Evolutionary conservation across 202 grass and related monocot species (phyloP), one percentile per base, ranked within the genome.

Genomic region (Schoenoplectus triqueter): DNA sequence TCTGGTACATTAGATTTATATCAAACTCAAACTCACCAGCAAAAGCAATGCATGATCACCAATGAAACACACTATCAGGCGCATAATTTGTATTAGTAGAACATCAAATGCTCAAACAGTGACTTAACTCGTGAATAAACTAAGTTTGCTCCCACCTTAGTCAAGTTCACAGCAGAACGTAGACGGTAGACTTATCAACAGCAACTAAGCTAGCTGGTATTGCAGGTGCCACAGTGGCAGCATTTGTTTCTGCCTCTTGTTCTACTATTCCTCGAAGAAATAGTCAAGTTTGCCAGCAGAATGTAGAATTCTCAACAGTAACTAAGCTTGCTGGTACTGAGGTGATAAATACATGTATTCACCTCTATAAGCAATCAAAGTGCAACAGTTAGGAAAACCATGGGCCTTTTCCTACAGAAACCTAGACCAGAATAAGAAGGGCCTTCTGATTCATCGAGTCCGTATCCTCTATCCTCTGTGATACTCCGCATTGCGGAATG

Each of bases 221-320:
- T 66, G 8, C 31, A 22, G 64, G 19, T 66, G 18, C 11, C 22
- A 66, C 18, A 14, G 9, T 3, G 15, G 56, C 13, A 15, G 13
- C 5, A n/a, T 59, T 59, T 4, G 15, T 1, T 59, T 1, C 14
- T 59, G 13, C 56, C 15, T 13, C 9, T 3, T 15, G 56, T 15
- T 3, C 22, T 66, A 41, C 10, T 42, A 41, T 68, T 68, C 66
- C 22, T 68, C 39, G 42, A 18, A 67, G 14, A 68, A 40, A 44
- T 44, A 15, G 10, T 42, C 0, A 41, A 14, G 39, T 68, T 15
- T 39, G 0, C 44, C 45, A 49, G 6, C 2, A 8, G 44, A 71
- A 48, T 7, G 48, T 48, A 48, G 2, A 72, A 72, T 72, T 5
- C 69, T 72, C 69, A 72, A 10, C 69, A 72, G 69, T 71, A 71